Evolutionary conservation across 495 filamentous ascomycete species (phyloP).

Genomic region (Astrocystis sublimbata): DNA sequence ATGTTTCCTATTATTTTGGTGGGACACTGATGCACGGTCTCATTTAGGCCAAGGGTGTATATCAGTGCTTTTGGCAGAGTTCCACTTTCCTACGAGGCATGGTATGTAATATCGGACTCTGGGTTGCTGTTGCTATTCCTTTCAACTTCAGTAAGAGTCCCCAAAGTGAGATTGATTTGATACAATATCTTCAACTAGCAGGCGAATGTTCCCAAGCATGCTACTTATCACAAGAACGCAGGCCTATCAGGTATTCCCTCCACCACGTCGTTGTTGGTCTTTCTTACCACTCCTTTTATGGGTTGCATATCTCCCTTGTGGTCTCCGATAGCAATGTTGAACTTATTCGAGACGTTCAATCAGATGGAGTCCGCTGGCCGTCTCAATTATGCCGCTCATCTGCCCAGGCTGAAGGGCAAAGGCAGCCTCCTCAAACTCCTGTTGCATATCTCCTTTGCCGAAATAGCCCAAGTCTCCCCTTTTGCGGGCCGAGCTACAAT

Average conservation of each 20-base stretch:
- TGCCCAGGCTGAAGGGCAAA: constrained; percentile 84
- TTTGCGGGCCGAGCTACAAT: constrained; percentile 94
- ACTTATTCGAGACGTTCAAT: constrained; percentile 63
- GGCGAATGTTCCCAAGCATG: background rate
- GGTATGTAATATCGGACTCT: too few relatives aligned
- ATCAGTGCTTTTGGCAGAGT: too few relatives aligned
- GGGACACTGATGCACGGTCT: too few relatives aligned
- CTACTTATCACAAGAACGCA: background rate
- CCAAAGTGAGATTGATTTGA: background rate
- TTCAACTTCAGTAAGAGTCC: too few relatives aligned
- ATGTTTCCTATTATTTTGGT: too few relatives aligned
- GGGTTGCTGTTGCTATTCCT: too few relatives aligned
- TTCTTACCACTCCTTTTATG: background rate
- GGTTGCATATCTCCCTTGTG: background rate
- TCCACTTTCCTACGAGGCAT: too few relatives aligned
- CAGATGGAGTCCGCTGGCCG: constrained; percentile 91
- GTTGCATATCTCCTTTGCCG: constrained; percentile 93
- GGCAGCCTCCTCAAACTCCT: constrained; percentile 95
- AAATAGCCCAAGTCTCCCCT: constrained; percentile 95
- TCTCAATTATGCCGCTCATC: constrained; percentile 82
- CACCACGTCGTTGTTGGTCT: background rate
- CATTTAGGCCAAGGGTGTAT: too few relatives aligned
- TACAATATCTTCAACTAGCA: background rate
- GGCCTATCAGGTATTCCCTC: background rate
- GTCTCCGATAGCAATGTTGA: background rate